Percentiles rank a stretch among this genome's conserved stretches.
phyloP scores from a whole-genome alignment of 768 basidiomycete genomes.

The Hygrocybe coccinea region DNA sequence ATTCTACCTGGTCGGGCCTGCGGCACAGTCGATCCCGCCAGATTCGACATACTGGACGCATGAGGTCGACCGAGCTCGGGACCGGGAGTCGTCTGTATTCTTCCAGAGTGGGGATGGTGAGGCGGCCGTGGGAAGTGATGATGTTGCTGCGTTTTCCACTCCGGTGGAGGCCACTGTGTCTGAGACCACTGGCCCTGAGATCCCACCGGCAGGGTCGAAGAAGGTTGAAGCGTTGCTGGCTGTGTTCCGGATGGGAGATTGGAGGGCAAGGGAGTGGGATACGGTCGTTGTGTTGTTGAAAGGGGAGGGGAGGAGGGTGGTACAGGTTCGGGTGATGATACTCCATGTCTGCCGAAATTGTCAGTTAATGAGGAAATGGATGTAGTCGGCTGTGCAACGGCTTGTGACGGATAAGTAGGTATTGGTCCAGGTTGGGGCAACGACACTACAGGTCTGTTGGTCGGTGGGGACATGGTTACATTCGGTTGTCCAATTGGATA shows the following conservation, averaged over 20 bases:
- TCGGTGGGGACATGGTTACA: too few relatives aligned
- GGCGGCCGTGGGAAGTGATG: conserved; percentile 12
- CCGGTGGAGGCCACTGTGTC: conserved; percentile 41
- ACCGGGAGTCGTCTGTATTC: conserved; percentile 6
- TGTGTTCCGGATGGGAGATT: neutral
- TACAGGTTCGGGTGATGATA: conserved; percentile 20
- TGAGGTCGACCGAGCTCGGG: conserved; percentile 8
- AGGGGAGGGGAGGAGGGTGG: too few relatives aligned
- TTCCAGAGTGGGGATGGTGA: conserved; percentile 11
- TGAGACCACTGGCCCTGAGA: conserved; percentile 24
- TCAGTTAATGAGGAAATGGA: conserved; percentile 13
- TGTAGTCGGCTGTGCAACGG: neutral
- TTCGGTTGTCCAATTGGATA: too few relatives aligned
- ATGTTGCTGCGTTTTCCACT: conserved; percentile 31
- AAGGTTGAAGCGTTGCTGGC: conserved; percentile 3
- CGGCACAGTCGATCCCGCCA: neutral
- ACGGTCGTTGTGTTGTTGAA: too few relatives aligned
- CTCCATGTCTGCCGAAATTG: conserved; percentile 35
- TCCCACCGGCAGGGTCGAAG: conserved; percentile 2
- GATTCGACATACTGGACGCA: neutral
- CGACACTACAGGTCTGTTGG: too few relatives aligned
- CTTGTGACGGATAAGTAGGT: neutral
- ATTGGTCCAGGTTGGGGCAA: neutral
- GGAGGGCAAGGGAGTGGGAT: neutral
- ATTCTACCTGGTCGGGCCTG: neutral